Evolutionary conservation across 257 asterid species (phyloP).

Genomic region (Agastache rugosa): DNA sequence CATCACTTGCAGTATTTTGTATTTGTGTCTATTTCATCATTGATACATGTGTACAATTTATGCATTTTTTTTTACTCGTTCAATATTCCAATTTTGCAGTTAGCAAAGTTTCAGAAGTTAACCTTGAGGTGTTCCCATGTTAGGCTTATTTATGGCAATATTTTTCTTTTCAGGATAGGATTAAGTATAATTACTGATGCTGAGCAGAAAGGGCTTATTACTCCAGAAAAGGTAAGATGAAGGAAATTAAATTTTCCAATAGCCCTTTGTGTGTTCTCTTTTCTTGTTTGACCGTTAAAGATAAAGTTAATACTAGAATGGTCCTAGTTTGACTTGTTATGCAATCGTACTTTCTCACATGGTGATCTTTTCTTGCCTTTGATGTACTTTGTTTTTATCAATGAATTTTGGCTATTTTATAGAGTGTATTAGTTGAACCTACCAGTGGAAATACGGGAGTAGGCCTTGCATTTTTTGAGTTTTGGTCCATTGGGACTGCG

Average conservation of each 20-base stretch:
- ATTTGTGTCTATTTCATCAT: not conserved
- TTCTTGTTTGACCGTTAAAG: conserved; percentile 1
- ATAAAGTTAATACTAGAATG: conserved; percentile 3
- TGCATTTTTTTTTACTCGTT: not conserved
- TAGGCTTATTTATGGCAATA: no score
- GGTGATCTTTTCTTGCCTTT: not conserved
- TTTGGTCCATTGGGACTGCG: no score
- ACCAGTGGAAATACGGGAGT: conserved; percentile 99
- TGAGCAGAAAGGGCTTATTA: no score
- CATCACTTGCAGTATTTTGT: conserved; percentile 16
- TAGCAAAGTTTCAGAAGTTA: not conserved
- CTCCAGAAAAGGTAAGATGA: conserved; percentile 85
- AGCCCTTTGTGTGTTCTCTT: conserved; percentile 22
- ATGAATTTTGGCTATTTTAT: conserved; percentile 30
- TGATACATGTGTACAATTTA: not conserved
- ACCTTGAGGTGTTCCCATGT: conserved; percentile 18
- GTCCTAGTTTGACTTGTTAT: conserved; percentile 18
- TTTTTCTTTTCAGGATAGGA: no score
- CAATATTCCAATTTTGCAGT: not conserved
- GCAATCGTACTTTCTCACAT: not conserved
- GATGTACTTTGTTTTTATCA: conserved; percentile 15
- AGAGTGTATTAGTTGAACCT: conserved; percentile 96
- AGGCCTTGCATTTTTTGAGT: conserved; percentile 96
- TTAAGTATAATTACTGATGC: no score
- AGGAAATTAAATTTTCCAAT: not conserved